Base-by-base conservation (phyloP, 164 flowering plant genomes). In the Santalum album region DNA sequence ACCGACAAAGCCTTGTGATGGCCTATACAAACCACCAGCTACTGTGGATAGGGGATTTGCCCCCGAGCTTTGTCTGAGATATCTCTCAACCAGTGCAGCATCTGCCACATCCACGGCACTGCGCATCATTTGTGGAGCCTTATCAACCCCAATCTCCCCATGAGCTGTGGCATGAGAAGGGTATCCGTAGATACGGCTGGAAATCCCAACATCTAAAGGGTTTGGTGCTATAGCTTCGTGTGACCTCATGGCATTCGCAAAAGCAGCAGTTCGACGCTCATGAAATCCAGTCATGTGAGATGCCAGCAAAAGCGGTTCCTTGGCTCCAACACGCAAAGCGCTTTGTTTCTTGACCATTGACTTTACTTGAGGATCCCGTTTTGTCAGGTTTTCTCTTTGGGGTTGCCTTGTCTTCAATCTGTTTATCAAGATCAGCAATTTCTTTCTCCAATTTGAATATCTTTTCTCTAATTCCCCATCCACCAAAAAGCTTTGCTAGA, bases 361-460 rank as follows among this genome's bases (percentile, higher is more conserved):
- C 29, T 49, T 21, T 57, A 15, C 53, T 61, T 10, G 67, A 48
- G 17, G 65, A 50, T 14, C 68, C 73, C 35, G 48, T 20, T 52
- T 66, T 81, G 32, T 53, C 69, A 9, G 45, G 65, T 65, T 67
- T 72, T 58, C 78, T 69, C 57, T 74, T 78, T 22, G 55, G 46
- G 17, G 21, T 40, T 18, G 21, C 49, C 45, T 53, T 56, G 7
- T 67, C 73, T 15, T 48, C 60, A 11, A 59, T 24, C 58, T 57
- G 64, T 67, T 58, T 62, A 7, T 62, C 58, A 9, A 56, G 58
- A 7, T 65, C 64, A 45, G 58, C 48, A 42, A 66, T 65, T 5
- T 73, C 69, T 54, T 72, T 73, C 66, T 77, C 76, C 63, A 77
- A 58, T 12, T 47, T 62, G 24, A 55, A 20, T 11, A 75, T 75